phyloP scores from a whole-genome alignment of 2,329 filamentous ascomycete genomes.

The Lecanicillium sp. region DNA sequence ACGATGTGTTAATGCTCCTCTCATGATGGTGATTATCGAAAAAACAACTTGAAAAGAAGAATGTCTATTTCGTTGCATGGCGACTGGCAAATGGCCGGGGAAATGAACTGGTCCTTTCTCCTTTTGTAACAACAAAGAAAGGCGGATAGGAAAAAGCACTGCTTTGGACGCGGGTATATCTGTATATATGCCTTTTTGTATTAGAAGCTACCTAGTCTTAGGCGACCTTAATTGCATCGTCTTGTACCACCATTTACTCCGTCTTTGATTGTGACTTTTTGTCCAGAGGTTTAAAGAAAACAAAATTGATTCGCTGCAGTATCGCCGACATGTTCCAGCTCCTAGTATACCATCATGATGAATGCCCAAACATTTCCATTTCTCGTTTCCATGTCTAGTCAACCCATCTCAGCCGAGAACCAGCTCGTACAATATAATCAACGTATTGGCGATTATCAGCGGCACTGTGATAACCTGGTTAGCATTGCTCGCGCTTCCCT shows the following conservation, averaged over 20 bases:
- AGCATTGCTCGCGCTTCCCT: background rate
- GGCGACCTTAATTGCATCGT: constrained; percentile 4
- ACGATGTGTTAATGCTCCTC: constrained; percentile 40
- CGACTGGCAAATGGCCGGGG: background rate
- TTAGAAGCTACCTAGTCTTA: constrained; percentile 11
- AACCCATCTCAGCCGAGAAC: constrained; percentile 50
- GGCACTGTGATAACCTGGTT: constrained; percentile 50
- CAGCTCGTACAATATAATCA: constrained; percentile 71
- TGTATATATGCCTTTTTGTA: constrained; percentile 13
- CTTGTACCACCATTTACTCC: constrained; percentile 4
- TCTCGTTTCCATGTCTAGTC: background rate
- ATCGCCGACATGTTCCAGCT: background rate
- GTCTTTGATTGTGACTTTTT: background rate
- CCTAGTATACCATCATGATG: background rate
- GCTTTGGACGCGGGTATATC: constrained; percentile 4
- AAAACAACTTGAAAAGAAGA: background rate
- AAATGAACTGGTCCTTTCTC: background rate
- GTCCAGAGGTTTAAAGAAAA: background rate
- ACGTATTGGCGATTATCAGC: constrained; percentile 67
- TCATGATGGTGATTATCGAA: constrained; percentile 31
- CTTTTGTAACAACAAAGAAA: background rate
- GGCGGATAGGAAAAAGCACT: constrained; percentile 6
- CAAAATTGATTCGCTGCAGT: background rate
- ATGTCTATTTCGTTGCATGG: constrained; percentile 3
- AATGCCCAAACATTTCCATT: background rate